Percentiles rank a stretch among this genome's conserved stretches.
Evolutionary conservation across 768 basidiomycete genomes (phyloP).

Genomic region (Calocybe cyanea): DNA sequence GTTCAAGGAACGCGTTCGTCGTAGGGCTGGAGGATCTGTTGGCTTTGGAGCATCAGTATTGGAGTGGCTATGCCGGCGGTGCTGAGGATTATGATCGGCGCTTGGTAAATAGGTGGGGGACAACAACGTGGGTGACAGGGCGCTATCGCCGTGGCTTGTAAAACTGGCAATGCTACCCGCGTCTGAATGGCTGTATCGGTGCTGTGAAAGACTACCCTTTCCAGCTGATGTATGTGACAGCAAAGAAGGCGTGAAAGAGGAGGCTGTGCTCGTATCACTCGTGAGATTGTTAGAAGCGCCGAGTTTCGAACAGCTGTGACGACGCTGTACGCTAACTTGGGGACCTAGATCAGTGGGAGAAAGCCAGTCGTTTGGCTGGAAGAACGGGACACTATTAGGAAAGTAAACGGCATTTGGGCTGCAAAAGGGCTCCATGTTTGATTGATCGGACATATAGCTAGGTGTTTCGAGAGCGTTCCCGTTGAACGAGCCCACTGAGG

Average conservation of each 20-base stretch:
- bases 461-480: neutral
- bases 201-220: neutral
- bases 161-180: neutral
- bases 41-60: neutral
- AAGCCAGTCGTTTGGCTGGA: neutral
- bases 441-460: neutral
- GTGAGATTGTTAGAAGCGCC: neutral
- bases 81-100: neutral
- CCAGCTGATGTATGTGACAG: neutral
- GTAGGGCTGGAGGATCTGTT: neutral
- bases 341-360: neutral
- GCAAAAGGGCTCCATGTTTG: neutral
- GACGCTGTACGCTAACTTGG: constrained; percentile 1
- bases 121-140: neutral
- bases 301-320: constrained; percentile 10
- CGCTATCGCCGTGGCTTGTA: neutral
- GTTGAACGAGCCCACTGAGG: neutral
- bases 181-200: neutral
- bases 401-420: neutral
- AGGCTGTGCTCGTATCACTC: neutral
- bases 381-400: neutral
- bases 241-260: neutral
- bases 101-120: neutral
- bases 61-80: neutral
- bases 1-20: constrained; percentile 9